Percentiles rank a stretch among this genome's conserved stretches.
Conservation (phyloP, 148 eudicot genomes). For the Chenopodium berlandieri region DNA sequence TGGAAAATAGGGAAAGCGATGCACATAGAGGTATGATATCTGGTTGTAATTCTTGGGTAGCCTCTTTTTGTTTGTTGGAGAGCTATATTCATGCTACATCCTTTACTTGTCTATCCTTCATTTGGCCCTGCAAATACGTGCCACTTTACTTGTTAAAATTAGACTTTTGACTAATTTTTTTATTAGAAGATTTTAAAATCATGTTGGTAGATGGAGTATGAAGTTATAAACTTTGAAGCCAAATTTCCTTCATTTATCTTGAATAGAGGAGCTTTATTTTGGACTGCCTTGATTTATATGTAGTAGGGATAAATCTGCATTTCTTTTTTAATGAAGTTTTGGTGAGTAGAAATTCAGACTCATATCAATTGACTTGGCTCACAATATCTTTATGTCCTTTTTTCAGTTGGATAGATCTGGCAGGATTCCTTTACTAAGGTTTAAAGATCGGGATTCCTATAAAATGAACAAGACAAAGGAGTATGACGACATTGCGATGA, state of each 20-base stretch:
- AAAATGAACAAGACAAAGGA: conserved; percentile 92
- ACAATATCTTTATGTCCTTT: conserved; percentile 9
- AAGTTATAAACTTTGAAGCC: no score
- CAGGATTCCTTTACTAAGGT: conserved; percentile 74
- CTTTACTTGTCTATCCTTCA: neutral
- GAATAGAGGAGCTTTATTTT: neutral
- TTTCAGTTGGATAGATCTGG: conserved; percentile 90
- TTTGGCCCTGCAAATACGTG: neutral
- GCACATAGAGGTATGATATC: conserved; percentile 81
- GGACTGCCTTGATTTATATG: neutral
- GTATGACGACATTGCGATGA: conserved; percentile 98
- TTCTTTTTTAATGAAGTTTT: neutral
- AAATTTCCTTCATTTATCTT: neutral
- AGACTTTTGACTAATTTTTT: no score
- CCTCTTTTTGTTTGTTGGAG: neutral
- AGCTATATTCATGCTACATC: neutral
- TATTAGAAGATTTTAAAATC: neutral
- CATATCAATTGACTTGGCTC: neutral
- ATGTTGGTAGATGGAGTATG: neutral
- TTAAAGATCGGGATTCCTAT: conserved; percentile 91
- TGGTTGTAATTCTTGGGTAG: neutral
- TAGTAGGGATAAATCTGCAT: neutral
- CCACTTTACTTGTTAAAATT: neutral
- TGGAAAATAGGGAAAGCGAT: conserved; percentile 99
- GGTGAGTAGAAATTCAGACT: neutral